phyloP scores from a whole-genome alignment of 768 basidiomycete species.

The Mycena leptocephala region DNA sequence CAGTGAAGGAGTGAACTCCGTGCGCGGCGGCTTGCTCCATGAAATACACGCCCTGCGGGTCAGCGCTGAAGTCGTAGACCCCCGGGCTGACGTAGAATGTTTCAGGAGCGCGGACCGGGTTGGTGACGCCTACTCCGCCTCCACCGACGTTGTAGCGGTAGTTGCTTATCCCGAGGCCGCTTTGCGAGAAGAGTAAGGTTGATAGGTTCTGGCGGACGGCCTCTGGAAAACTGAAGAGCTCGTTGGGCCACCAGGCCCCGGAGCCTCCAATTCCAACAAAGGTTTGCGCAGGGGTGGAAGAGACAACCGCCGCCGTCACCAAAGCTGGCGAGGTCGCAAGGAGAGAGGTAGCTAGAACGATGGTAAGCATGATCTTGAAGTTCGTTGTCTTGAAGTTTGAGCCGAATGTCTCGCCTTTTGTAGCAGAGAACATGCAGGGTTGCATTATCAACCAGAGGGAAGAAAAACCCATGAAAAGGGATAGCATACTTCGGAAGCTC shows the following conservation, averaged over 20 bases:
- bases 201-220: slow-evolving; percentile 57
- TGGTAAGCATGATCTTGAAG: background rate
- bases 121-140: slow-evolving; percentile 61
- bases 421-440: too few species aligned
- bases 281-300: slow-evolving; percentile 51
- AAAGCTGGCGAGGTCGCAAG: background rate
- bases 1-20: slow-evolving; percentile 57
- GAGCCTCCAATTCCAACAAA: slow-evolving; percentile 63
- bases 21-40: slow-evolving; percentile 53
- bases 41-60: slow-evolving; percentile 59
- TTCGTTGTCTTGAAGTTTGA: too few species aligned
- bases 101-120: slow-evolving; percentile 54
- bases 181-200: slow-evolving; percentile 55
- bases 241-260: too few species aligned
- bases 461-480: too few species aligned
- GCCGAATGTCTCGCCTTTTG: too few species aligned
- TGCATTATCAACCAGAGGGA: too few species aligned
- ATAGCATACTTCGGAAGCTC: too few species aligned
- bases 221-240: slow-evolving; percentile 59
- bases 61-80: slow-evolving; percentile 57
- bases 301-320: slow-evolving; percentile 40
- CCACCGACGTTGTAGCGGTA: slow-evolving; percentile 62
- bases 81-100: slow-evolving; percentile 57
- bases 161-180: slow-evolving; percentile 59
- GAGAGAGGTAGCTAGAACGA: background rate